phyloP scores from a whole-genome alignment of 2,329 filamentous ascomycete genomes.

The Alternaria metachromatica region DNA sequence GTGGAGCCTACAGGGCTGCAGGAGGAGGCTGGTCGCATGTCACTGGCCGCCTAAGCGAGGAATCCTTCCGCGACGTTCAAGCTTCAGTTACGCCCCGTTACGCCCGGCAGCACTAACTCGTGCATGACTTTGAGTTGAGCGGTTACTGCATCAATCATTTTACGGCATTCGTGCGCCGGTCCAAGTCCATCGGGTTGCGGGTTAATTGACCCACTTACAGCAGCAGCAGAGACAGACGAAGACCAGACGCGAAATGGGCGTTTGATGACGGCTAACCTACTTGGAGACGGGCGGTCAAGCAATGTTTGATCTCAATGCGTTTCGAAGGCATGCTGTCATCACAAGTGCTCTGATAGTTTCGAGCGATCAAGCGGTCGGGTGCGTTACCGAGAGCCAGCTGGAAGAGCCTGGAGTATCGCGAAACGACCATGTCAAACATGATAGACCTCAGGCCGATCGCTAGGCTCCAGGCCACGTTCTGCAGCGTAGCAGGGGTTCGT shows the following conservation, averaged over 20 bases:
- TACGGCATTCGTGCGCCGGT: neutral
- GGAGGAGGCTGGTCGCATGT: constrained; percentile 6
- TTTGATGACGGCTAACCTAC: constrained; percentile 27
- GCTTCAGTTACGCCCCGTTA: constrained; percentile 25
- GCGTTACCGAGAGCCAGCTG: neutral
- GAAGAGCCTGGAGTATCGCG: neutral
- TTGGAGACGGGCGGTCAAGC: constrained; percentile 3
- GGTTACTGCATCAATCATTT: constrained; percentile 26
- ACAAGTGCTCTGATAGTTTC: neutral
- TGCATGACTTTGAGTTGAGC: constrained; percentile 17
- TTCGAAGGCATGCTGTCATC: neutral
- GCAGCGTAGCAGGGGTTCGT: constrained; percentile 8
- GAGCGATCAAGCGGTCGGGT: neutral
- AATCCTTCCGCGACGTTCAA: constrained; percentile 25
- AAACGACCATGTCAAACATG: neutral
- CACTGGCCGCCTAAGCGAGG: constrained; percentile 22
- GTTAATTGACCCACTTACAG: constrained; percentile 10
- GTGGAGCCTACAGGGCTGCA: constrained; percentile 15
- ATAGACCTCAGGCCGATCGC: neutral
- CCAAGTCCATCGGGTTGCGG: neutral
- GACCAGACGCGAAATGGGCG: constrained; percentile 15
- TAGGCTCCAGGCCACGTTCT: constrained; percentile 4
- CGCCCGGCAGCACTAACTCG: constrained; percentile 14
- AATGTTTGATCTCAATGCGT: neutral
- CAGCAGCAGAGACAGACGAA: constrained; percentile 7